Evolutionary conservation across 805 yeast genomes (phyloP).

Genomic region (Ogataea chonburiensis): DNA sequence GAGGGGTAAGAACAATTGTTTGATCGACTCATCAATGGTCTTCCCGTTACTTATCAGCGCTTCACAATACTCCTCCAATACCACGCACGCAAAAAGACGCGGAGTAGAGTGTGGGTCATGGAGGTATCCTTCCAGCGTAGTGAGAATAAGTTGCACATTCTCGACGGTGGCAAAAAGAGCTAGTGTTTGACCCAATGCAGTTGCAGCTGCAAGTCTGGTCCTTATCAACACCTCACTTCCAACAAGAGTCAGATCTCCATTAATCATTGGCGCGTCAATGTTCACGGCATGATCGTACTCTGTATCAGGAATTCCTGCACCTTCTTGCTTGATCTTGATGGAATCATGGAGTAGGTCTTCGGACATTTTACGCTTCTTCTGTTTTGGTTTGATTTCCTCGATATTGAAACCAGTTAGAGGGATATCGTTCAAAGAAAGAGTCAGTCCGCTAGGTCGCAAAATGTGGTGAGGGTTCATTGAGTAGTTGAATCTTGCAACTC

Average conservation of each 20-base stretch:
- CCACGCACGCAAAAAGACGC: constrained; percentile 63
- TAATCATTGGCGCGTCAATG: constrained; percentile 88
- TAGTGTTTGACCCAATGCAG: constrained; percentile 68
- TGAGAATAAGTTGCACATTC: constrained; percentile 40
- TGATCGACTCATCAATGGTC: constrained; percentile 11
- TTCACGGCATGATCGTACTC: constrained; percentile 65
- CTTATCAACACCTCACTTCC: constrained; percentile 72
- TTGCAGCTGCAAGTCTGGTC: constrained; percentile 73
- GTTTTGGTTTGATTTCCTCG: constrained; percentile 37
- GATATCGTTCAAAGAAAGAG: constrained; percentile 32
- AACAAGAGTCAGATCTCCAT: constrained; percentile 86
- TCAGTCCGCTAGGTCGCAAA: constrained; percentile 74
- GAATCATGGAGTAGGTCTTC: constrained; percentile 9
- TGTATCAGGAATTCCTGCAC: constrained; percentile 44
- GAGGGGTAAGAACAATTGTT: constrained; percentile 13
- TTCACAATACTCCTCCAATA: constrained; percentile 66
- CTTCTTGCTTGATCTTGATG: constrained; percentile 23
- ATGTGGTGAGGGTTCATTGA: constrained; percentile 75
- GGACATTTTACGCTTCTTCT: constrained; percentile 46
- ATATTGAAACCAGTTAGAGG: constrained; percentile 28
- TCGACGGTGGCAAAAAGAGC: constrained; percentile 45
- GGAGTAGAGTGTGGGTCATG: constrained; percentile 76
- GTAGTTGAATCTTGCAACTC: constrained; percentile 85
- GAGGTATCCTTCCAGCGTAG: constrained; percentile 41
- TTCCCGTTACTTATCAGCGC: constrained; percentile 25